Evolutionary conservation across 305 asterid genomes (phyloP).

Genomic region (Solanum aculeatissimum): DNA sequence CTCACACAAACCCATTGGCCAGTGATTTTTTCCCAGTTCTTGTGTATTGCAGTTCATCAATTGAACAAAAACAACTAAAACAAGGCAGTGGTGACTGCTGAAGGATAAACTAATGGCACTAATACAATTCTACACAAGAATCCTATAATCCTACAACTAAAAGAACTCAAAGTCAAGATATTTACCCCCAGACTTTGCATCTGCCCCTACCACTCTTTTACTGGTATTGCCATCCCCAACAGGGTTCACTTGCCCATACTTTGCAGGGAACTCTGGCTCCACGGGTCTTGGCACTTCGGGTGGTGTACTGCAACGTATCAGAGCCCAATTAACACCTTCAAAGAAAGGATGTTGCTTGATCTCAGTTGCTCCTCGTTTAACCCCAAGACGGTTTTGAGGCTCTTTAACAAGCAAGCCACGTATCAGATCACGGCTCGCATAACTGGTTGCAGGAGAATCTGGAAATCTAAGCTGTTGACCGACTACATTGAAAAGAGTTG

Average conservation of each 20-base stretch:
- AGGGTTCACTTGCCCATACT: slow-evolving; percentile 52
- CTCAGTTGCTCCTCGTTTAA: slow-evolving; percentile 89
- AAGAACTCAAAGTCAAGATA: slow-evolving; percentile 98
- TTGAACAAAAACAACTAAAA: background rate
- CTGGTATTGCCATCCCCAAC: slow-evolving; percentile 43
- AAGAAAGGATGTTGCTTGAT: slow-evolving; percentile 93
- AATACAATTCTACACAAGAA: slow-evolving; percentile 15
- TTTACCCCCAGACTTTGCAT: slow-evolving; percentile 73
- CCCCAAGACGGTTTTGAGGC: slow-evolving; percentile 88
- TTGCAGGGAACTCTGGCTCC: slow-evolving; percentile 54
- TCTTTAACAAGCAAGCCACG: slow-evolving; percentile 86
- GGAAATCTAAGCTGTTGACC: slow-evolving; percentile 86
- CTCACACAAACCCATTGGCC: background rate
- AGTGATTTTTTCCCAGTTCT: background rate
- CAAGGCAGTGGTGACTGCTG: background rate
- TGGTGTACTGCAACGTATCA: slow-evolving; percentile 89
- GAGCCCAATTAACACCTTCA: slow-evolving; percentile 95
- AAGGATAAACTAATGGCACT: slow-evolving; percentile 13
- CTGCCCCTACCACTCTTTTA: slow-evolving; percentile 58
- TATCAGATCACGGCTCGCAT: slow-evolving; percentile 81
- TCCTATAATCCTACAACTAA: slow-evolving; percentile 29
- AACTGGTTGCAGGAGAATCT: slow-evolving; percentile 82
- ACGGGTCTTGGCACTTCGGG: slow-evolving; percentile 88
- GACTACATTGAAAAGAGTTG: slow-evolving; percentile 87
- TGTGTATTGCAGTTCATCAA: background rate